phyloP scores from a whole-genome alignment of 208 protist genomes.

The Borovskyia barvae region DNA sequence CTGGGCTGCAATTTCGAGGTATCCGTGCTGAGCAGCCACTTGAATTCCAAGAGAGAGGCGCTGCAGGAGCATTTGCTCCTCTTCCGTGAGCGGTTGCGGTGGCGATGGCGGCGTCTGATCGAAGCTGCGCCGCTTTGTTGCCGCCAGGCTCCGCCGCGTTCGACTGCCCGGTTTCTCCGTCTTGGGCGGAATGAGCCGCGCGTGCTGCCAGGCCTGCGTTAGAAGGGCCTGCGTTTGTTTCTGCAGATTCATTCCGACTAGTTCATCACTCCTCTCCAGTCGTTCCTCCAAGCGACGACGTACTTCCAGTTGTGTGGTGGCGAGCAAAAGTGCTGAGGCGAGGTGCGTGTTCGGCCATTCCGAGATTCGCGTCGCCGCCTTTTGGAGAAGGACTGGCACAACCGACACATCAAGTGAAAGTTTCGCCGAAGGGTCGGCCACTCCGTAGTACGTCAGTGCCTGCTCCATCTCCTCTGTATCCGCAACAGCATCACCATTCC shows the following conservation, averaged over 20 bases:
- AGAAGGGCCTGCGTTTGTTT: slow-evolving; percentile 9
- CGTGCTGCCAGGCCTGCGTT: slow-evolving; percentile 17
- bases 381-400: slow-evolving; percentile 1
- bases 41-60: slow-evolving; percentile 11
- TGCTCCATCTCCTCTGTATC: slow-evolving; percentile 13
- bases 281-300: slow-evolving; percentile 15
- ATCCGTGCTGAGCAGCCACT: slow-evolving; percentile 12
- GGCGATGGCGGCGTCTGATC: neutral
- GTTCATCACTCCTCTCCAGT: slow-evolving; percentile 8
- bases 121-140: neutral
- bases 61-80: slow-evolving; percentile 15
- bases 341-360: slow-evolving; percentile 21
- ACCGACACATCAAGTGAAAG: slow-evolving; percentile 6
- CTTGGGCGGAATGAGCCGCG: slow-evolving; percentile 3
- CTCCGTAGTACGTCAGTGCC: slow-evolving; percentile 18
- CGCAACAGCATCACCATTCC: neutral
- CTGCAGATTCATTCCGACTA: slow-evolving; percentile 17
- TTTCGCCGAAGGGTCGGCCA: neutral
- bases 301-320: slow-evolving; percentile 12
- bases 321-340: neutral
- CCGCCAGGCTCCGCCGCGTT: neutral
- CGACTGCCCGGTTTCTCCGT: slow-evolving; percentile 14
- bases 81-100: neutral
- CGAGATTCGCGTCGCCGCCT: neutral
- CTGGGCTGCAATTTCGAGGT: slow-evolving; percentile 19